These are phyloP conservation scores for Ascosphaera aggregata DNA, from an alignment of 2,329 filamentous ascomycete genomes.

Conservation along the genomic window DNA sequence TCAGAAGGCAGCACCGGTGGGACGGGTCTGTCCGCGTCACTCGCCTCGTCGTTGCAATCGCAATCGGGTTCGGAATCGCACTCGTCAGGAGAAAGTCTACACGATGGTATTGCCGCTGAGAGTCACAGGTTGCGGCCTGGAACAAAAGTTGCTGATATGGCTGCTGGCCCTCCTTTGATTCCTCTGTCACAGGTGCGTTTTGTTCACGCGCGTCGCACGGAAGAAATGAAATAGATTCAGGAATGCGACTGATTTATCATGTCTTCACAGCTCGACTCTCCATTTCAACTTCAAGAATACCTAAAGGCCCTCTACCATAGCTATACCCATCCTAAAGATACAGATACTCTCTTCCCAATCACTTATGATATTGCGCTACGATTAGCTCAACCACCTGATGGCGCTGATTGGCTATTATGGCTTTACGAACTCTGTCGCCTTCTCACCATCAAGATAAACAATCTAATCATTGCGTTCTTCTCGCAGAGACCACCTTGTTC, in stretches of 20 bases:
- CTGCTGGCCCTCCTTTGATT: slow-evolving; percentile 68
- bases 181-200: slow-evolving; percentile 53
- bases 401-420: slow-evolving; percentile 75
- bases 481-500: slow-evolving; percentile 80
- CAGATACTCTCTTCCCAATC: slow-evolving; percentile 43
- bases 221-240: too few relatives aligned
- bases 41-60: too few relatives aligned
- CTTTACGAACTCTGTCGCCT: slow-evolving; percentile 96
- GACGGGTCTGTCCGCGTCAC: too few relatives aligned
- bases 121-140: slow-evolving; percentile 80
- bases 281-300: slow-evolving; percentile 93
- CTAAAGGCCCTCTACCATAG: slow-evolving; percentile 77
- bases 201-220: too few relatives aligned
- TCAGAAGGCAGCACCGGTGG: too few relatives aligned
- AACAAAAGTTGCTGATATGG: slow-evolving; percentile 82
- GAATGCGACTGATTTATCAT: too few relatives aligned
- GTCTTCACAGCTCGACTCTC: slow-evolving; percentile 57
- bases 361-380: slow-evolving; percentile 49
- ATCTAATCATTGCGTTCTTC: slow-evolving; percentile 77
- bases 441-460: slow-evolving; percentile 83
- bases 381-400: slow-evolving; percentile 57
- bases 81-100: too few relatives aligned
- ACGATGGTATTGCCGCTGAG: too few relatives aligned
- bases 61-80: too few relatives aligned
- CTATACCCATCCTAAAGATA: slow-evolving; percentile 40